Percentiles rank a stretch among this genome's conserved stretches.
Conservation (phyloP, 345 rosid species). For the Draba incana region DNA sequence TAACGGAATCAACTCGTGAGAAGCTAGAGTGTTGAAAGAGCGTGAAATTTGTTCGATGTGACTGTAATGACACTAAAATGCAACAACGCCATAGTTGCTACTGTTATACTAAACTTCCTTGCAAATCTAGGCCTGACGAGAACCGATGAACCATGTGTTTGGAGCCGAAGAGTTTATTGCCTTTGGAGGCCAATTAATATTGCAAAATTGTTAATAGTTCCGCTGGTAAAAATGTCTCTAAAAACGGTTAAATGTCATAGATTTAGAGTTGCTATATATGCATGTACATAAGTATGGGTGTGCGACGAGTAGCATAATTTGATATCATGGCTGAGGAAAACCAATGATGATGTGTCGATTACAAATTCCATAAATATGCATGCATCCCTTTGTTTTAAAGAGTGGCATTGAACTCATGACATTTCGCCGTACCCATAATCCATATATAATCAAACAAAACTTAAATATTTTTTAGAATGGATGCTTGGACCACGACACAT, state of each 20-base stretch:
- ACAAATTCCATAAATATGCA: slow-evolving; percentile 30
- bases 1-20: neutral
- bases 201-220: too few species aligned
- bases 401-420: slow-evolving; percentile 36
- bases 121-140: too few species aligned
- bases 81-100: neutral
- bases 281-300: neutral
- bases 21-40: too few species aligned
- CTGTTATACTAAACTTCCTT: neutral
- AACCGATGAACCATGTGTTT: too few species aligned
- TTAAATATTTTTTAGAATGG: neutral
- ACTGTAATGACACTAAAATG: neutral
- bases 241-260: too few species aligned
- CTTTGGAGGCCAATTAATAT: too few species aligned
- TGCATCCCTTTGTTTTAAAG: slow-evolving; percentile 22
- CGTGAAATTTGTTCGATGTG: neutral
- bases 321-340: slow-evolving; percentile 5
- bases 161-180: too few species aligned
- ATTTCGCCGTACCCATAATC: slow-evolving; percentile 15
- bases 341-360: slow-evolving; percentile 25
- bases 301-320: slow-evolving; percentile 28
- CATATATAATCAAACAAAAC: slow-evolving; percentile 11
- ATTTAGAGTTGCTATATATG: neutral
- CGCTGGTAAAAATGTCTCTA: too few species aligned
- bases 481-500: slow-evolving; percentile 30